Evolutionary conservation across 2,329 filamentous ascomycete genomes (phyloP).

Genomic region (Bipolaris gigantea): DNA sequence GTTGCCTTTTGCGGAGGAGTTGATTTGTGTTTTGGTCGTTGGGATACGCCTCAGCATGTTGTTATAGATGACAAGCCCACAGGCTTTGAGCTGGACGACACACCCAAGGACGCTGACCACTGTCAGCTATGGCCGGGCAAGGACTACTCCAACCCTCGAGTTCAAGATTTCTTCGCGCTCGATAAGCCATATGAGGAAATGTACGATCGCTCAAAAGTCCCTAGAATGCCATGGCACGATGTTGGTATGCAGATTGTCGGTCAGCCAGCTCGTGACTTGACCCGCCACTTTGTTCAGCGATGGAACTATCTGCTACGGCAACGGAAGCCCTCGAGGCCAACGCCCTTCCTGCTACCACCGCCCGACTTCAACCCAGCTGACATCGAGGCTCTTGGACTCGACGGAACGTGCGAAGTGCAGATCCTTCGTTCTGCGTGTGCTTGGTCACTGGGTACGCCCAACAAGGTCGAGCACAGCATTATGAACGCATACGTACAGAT

Average conservation of each 20-base stretch:
- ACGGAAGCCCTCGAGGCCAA: constrained; percentile 87
- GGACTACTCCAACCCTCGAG: constrained; percentile 95
- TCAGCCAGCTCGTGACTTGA: constrained; percentile 90
- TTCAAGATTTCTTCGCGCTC: constrained; percentile 91
- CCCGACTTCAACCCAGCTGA: constrained; percentile 88
- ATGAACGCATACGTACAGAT: constrained; percentile 93
- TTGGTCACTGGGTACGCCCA: constrained; percentile 87
- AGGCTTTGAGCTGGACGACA: constrained; percentile 76
- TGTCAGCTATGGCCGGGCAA: constrained; percentile 97
- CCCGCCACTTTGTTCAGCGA: constrained; percentile 92
- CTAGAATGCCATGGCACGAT: constrained; percentile 98
- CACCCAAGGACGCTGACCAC: constrained; percentile 84
- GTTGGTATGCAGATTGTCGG: constrained; percentile 97
- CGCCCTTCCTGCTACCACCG: constrained; percentile 88
- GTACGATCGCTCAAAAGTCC: constrained; percentile 88
- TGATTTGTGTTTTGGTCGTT: constrained; percentile 94
- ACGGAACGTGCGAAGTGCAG: constrained; percentile 94
- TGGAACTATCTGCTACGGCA: constrained; percentile 97
- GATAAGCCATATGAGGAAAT: constrained; percentile 97
- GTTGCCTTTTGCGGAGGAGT: constrained; percentile 95
- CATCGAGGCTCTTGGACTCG: constrained; percentile 81
- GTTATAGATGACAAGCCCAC: constrained; percentile 93
- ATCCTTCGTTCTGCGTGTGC: constrained; percentile 86
- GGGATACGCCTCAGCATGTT: constrained; percentile 93
- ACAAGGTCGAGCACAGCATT: constrained; percentile 88